Percentiles rank a stretch among this genome's conserved stretches.
These are phyloP conservation scores for Penicillium crustosum DNA, from an alignment of 2,329 filamentous ascomycete genomes.

Conservation along the genomic window DNA sequence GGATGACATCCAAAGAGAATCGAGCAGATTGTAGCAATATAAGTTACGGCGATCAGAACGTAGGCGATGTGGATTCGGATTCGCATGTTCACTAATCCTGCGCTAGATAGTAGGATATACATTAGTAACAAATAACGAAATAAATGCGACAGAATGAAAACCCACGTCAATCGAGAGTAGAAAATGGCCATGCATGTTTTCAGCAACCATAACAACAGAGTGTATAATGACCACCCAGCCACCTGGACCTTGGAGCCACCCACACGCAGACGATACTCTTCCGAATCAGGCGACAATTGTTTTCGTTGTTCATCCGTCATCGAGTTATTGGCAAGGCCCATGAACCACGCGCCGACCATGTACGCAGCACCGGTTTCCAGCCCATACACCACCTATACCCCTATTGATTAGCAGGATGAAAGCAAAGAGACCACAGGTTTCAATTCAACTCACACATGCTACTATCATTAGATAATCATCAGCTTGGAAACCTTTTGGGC, in stretches of 20 bases:
- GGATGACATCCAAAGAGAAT: constrained; percentile 56
- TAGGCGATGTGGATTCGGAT: constrained; percentile 54
- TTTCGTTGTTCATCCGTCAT: constrained; percentile 55
- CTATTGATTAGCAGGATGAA: background rate
- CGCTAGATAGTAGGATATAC: constrained; percentile 30
- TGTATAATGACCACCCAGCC: constrained; percentile 56
- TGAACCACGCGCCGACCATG: constrained; percentile 49
- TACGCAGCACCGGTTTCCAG: constrained; percentile 53
- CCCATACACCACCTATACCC: constrained; percentile 50
- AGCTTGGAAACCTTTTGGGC: constrained; percentile 52
- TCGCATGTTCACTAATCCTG: constrained; percentile 43
- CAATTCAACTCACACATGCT: constrained; percentile 47
- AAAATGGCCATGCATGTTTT: constrained; percentile 59
- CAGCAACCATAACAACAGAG: constrained; percentile 53
- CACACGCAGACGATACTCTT: constrained; percentile 52
- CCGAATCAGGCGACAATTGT: constrained; percentile 44
- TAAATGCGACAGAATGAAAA: background rate
- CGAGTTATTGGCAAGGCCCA: constrained; percentile 57
- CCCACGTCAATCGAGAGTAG: constrained; percentile 55
- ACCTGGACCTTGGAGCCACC: constrained; percentile 56
- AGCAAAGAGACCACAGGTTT: background rate
- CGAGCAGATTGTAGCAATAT: constrained; percentile 50
- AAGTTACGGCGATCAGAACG: constrained; percentile 50
- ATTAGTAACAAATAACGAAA: background rate
- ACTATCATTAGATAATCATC: constrained; percentile 63